Conservation (phyloP, 352 stramenopile species). For the Phytophthora rubi region DNA sequence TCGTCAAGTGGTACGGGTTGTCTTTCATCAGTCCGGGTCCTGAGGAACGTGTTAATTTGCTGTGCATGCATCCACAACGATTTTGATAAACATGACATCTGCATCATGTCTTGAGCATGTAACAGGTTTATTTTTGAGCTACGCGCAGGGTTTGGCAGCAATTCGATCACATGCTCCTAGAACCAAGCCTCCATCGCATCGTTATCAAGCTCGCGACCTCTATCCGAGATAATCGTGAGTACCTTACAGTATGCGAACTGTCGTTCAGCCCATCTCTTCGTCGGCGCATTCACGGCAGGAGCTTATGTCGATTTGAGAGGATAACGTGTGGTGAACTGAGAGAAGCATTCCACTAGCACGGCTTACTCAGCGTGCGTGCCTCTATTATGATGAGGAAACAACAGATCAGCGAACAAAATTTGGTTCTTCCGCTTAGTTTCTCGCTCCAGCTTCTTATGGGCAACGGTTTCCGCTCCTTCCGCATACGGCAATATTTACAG, state of each 20-base stretch:
- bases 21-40: neutral
- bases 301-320: conserved; percentile 9
- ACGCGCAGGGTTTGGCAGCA: conserved; percentile 1
- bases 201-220: neutral
- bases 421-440: conserved; percentile 11
- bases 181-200: conserved; percentile 6
- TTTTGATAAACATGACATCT: neutral
- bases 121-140: conserved; percentile 11
- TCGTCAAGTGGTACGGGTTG: neutral
- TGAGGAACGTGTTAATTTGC: neutral
- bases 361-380: neutral
- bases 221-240: too few relatives aligned
- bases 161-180: neutral
- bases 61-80: conserved; percentile 5
- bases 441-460: neutral
- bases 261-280: conserved; percentile 6
- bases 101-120: conserved; percentile 12
- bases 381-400: conserved; percentile 3
- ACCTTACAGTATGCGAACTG: neutral
- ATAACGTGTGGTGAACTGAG: conserved; percentile 9
- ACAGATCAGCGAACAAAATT: conserved; percentile 3
- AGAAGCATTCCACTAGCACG: conserved; percentile 10
- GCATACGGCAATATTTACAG: conserved; percentile 1
- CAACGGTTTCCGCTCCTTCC: conserved; percentile 8
- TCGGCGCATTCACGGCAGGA: neutral